A percentile compares a stretch with the other conserved stretches of the same genome.
Evolutionary conservation across 1,284 basidiomycete species (phyloP).

Genomic region (Ceratobasidium papillatum): DNA sequence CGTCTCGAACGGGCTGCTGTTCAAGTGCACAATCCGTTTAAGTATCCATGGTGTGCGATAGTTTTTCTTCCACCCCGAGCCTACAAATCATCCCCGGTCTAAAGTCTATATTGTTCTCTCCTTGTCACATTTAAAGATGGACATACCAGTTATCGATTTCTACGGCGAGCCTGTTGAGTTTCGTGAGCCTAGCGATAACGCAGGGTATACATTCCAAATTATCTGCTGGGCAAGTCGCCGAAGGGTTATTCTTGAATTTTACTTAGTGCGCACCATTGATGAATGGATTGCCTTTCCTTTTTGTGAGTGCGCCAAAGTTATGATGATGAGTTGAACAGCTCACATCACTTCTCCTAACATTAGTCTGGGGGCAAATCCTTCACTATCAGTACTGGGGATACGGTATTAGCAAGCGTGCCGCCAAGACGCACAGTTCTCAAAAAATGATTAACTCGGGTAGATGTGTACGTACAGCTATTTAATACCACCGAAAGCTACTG

Average conservation of each 20-base stretch:
- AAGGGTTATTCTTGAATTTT: neutral
- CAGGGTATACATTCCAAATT: constrained; percentile 1
- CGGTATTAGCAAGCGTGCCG: neutral
- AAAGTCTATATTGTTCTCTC: too few species aligned
- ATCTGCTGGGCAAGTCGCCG: neutral
- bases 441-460: constrained; percentile 18
- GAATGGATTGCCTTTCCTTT: neutral
- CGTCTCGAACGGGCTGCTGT: too few species aligned
- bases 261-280: neutral
- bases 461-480: constrained; percentile 30
- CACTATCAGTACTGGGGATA: neutral
- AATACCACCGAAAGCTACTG: too few species aligned
- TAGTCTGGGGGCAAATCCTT: neutral
- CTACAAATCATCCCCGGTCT: too few species aligned
- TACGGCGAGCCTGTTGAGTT: neutral
- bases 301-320: neutral
- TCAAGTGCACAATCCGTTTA: too few species aligned
- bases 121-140: too few species aligned
- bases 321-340: neutral
- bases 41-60: too few species aligned
- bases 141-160: neutral
- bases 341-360: neutral
- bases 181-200: neutral
- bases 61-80: neutral
- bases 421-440: neutral